Conservation (phyloP, 2,329 filamentous ascomycete genomes). For the Alternaria ethzedia region DNA sequence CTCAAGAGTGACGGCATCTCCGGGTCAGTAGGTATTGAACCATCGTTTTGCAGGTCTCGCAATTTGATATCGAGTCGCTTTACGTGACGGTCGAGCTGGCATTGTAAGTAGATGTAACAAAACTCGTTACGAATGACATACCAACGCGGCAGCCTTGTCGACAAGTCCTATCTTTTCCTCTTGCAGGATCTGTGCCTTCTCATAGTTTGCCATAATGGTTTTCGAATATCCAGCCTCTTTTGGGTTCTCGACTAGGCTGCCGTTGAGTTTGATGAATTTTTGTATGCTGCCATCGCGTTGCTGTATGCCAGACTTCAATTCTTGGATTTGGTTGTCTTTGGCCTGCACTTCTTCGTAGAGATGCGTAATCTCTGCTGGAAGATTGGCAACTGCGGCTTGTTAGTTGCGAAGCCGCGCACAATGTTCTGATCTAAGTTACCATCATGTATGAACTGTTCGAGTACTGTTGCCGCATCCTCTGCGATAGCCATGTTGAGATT, state of each 20-base stretch:
- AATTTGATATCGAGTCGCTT: conserved; percentile 69
- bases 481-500: conserved; percentile 44
- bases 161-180: conserved; percentile 76
- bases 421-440: conserved; percentile 46
- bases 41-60: conserved; percentile 64
- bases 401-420: conserved; percentile 5
- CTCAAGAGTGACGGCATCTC: conserved; percentile 65
- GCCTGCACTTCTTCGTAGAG: conserved; percentile 82
- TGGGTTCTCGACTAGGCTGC: conserved; percentile 74
- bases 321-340: conserved; percentile 75
- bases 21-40: conserved; percentile 64
- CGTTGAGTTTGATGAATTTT: conserved; percentile 79
- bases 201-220: conserved; percentile 71
- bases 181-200: conserved; percentile 72
- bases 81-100: conserved; percentile 65
- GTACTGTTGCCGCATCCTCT: conserved; percentile 71
- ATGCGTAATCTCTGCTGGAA: conserved; percentile 82
- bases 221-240: conserved; percentile 74
- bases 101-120: conserved; percentile 16
- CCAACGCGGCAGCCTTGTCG: conserved; percentile 67
- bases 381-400: conserved; percentile 66
- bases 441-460: conserved; percentile 80
- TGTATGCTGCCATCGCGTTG: conserved; percentile 78
- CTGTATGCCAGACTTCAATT: conserved; percentile 71
- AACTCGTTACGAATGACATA: conserved; percentile 48